Evolutionary conservation across 352 stramenopile species (phyloP), one percentile per base, ranked within the genome.

Genomic region (Phytophthora sansomeana): DNA sequence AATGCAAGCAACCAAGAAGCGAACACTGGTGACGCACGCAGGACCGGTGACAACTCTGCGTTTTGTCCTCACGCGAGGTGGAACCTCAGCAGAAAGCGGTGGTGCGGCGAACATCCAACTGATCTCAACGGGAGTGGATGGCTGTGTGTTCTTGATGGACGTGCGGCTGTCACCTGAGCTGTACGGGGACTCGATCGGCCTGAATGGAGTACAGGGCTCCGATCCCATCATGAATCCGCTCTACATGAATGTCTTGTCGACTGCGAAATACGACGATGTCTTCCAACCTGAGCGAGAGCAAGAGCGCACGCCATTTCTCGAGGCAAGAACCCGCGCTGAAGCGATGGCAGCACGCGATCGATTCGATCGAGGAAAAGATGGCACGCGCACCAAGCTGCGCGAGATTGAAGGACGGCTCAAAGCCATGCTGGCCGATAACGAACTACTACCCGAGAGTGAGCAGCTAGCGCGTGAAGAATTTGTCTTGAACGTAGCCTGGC

Each of bases 391-490:
- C 2, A 74, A 81, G 21, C 53, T 97, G 7, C 83, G 77, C 6
- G 80, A 93, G 9, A 61, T 97, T 3, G 76, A 92, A 17, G 58
- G 79, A 21, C 81, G 83, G 50, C 83, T 97, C 11, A 84, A 90
- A 52, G 46, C 70, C 2, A 69, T 97, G 55, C 67, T 97, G 1
- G 63, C 73, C 8, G 81, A 91, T 28, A 97, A 97, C 51, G 81
- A 85, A 8, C 70, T 69, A 32, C 67, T 93, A 2, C 75, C 84
- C 0, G 87, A 92, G 44, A 69, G 30, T 5, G 90, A 97, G 53
- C 81, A 80, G 4, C 80, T 98, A 8, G 55, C 59, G 7, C 80
- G 91, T 6, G 85, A 96, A 55, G 91, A 98, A 55, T 98, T 98
- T 62, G 90, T 98, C 7, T 64, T 98, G 47, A 96, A 98, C 61